These are phyloP conservation scores for Fusarium nurragi DNA, from an alignment of 2,329 filamentous ascomycete genomes.

Conservation along the genomic window DNA sequence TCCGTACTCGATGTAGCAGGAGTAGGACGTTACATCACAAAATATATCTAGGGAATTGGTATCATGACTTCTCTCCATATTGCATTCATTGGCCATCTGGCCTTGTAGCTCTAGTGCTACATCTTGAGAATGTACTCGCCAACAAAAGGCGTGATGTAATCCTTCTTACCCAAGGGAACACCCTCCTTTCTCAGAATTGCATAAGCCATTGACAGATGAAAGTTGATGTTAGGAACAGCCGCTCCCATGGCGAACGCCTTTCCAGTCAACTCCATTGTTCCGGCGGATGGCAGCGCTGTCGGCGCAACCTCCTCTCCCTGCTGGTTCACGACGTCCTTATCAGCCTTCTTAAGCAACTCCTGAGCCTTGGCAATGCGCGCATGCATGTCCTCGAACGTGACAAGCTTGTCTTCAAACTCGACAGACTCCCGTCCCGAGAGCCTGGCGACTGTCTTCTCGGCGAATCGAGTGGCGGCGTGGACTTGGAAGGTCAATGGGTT, in stretches of 20 bases:
- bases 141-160: constrained; percentile 55
- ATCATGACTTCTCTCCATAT: too few species aligned
- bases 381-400: constrained; percentile 46
- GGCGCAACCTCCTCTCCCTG: constrained; percentile 40
- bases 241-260: constrained; percentile 56
- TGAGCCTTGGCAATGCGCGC: constrained; percentile 44
- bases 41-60: not conserved
- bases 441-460: constrained; percentile 43
- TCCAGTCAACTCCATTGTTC: constrained; percentile 37
- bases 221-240: constrained; percentile 67
- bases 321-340: constrained; percentile 46
- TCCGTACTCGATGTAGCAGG: not conserved
- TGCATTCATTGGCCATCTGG: too few species aligned
- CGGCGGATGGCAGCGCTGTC: constrained; percentile 33
- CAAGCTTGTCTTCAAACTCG: constrained; percentile 41
- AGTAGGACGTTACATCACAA: not conserved
- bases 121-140: constrained; percentile 33
- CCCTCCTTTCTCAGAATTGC: constrained; percentile 66
- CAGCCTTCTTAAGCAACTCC: constrained; percentile 42
- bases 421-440: constrained; percentile 43
- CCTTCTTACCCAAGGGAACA: constrained; percentile 66
- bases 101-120: too few species aligned
- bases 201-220: constrained; percentile 68
- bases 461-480: constrained; percentile 42
- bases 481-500: constrained; percentile 50